A percentile compares a stretch with the other conserved stretches of the same genome.
Evolutionary conservation across 495 filamentous ascomycete species (phyloP).

Genomic region (Penicillium malachiteum): DNA sequence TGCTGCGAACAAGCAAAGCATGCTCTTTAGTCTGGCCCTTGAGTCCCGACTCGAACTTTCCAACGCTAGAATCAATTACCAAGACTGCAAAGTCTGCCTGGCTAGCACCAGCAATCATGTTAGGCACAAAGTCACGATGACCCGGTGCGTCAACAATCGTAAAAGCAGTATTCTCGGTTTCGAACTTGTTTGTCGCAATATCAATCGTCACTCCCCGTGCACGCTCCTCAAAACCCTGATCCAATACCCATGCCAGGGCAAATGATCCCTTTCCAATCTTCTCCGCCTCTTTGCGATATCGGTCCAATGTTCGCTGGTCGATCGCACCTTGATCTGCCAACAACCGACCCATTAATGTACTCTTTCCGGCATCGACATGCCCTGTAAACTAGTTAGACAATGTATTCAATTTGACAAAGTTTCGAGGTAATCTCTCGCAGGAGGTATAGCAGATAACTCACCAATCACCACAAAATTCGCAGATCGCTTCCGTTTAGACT

Average conservation of each 20-base stretch:
- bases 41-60: conserved; percentile 89
- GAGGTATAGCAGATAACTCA: conserved; percentile 24
- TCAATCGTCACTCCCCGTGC: conserved; percentile 94
- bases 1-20: conserved; percentile 82
- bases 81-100: conserved; percentile 96
- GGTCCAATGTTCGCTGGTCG: conserved; percentile 82
- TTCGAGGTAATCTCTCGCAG: no score
- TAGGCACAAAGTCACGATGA: conserved; percentile 93
- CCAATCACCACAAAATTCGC: conserved; percentile 97
- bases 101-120: conserved; percentile 96
- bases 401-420: not conserved
- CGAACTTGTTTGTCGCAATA: conserved; percentile 90
- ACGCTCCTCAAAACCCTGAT: conserved; percentile 85
- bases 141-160: conserved; percentile 96
- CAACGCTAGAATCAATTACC: conserved; percentile 84
- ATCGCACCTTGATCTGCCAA: conserved; percentile 85
- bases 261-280: conserved; percentile 94
- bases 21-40: conserved; percentile 96
- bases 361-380: conserved; percentile 97
- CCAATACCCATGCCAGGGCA: conserved; percentile 92
- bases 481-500: conserved; percentile 69
- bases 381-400: conserved; percentile 48
- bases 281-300: conserved; percentile 82
- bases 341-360: conserved; percentile 94
- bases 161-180: conserved; percentile 80